Evolutionary conservation across 1,284 basidiomycete species (phyloP).

Genomic region (Melampsora abietis-canadensis): DNA sequence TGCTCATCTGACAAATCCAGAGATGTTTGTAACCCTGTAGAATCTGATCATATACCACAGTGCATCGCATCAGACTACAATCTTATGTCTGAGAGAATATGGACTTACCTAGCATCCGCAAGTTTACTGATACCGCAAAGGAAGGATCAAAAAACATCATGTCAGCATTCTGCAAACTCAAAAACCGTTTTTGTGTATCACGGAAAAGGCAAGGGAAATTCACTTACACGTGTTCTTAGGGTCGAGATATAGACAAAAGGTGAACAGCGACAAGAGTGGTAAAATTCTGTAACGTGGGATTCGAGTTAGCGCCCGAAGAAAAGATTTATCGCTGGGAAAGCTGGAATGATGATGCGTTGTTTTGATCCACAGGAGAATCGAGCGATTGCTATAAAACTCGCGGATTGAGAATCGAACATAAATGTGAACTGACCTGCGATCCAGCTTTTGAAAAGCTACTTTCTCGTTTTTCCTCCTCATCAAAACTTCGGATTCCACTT

Average conservation of each 20-base stretch:
- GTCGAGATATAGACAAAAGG: conserved; percentile 3
- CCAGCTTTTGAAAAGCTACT: conserved; percentile 5
- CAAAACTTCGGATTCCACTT: neutral
- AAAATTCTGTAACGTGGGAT: neutral
- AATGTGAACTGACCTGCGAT: conserved; percentile 1
- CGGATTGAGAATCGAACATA: neutral
- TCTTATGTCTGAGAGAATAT: neutral
- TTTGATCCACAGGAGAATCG: neutral
- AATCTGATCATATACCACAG: neutral
- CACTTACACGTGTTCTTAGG: conserved; percentile 5
- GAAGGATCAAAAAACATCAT: neutral
- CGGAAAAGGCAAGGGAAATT: neutral
- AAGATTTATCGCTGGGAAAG: no score
- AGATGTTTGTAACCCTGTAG: neutral
- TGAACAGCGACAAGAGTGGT: neutral
- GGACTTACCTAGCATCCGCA: neutral
- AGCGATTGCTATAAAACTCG: neutral
- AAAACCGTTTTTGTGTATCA: no score
- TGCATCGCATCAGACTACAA: neutral
- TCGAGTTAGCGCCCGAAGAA: no score
- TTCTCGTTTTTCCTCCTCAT: neutral
- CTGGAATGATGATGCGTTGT: neutral
- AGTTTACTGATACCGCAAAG: neutral
- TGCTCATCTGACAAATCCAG: neutral
- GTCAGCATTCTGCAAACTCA: no score